phyloP scores from a whole-genome alignment of 768 basidiomycete species.

The Xerocomus potaroensis region DNA sequence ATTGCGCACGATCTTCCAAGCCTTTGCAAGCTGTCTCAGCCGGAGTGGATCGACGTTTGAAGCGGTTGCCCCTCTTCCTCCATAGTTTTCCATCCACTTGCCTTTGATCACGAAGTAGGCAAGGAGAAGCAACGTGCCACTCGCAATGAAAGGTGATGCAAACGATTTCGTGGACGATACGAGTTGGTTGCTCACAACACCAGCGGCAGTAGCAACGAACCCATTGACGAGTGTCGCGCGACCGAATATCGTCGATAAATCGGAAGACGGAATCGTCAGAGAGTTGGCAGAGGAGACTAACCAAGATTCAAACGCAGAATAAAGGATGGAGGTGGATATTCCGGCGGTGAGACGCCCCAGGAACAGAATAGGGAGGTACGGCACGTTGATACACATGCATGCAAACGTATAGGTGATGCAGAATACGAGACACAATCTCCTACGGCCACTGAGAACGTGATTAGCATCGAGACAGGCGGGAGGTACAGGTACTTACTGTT shows the following conservation, averaged over 20 bases:
- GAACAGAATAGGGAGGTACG: slow-evolving; percentile 55
- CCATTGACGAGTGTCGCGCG: slow-evolving; percentile 72
- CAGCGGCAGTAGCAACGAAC: slow-evolving; percentile 63
- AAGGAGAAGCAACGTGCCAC: slow-evolving; percentile 50
- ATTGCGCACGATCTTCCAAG: slow-evolving; percentile 51
- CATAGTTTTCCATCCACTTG: slow-evolving; percentile 70
- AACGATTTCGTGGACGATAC: slow-evolving; percentile 51
- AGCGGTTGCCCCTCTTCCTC: slow-evolving; percentile 34
- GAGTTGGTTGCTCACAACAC: slow-evolving; percentile 62
- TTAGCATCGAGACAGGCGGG: not conserved
- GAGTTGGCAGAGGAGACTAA: slow-evolving; percentile 58
- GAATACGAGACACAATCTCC: slow-evolving; percentile 63
- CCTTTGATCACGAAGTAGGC: slow-evolving; percentile 54
- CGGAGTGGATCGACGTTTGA: slow-evolving; percentile 42
- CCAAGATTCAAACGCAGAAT: slow-evolving; percentile 77
- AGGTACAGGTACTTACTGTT: slow-evolving; percentile 37
- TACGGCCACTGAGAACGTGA: slow-evolving; percentile 50
- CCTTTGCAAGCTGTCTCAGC: slow-evolving; percentile 47
- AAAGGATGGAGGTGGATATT: slow-evolving; percentile 70
- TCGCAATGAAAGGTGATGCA: slow-evolving; percentile 62
- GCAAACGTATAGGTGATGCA: slow-evolving; percentile 61
- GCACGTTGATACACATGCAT: slow-evolving; percentile 56
- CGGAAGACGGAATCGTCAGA: slow-evolving; percentile 47
- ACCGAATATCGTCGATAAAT: slow-evolving; percentile 67
- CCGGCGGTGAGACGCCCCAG: slow-evolving; percentile 65